phyloP scores from a whole-genome alignment of 352 stramenopile species.

The Globisporangium megalacanthum region DNA sequence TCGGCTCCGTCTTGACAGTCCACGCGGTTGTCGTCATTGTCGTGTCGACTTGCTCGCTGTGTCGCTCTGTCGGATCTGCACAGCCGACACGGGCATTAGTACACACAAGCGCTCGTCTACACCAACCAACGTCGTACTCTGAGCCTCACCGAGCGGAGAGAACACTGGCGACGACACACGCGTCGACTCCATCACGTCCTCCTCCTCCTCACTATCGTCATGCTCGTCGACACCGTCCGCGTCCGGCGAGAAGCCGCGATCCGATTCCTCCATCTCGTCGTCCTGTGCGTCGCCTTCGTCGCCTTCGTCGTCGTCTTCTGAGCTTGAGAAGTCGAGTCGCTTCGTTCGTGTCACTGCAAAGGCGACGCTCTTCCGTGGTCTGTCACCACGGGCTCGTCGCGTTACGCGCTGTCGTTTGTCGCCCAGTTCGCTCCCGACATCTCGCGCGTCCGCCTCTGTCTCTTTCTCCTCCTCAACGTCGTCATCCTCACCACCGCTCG shows the following conservation, averaged over 20 bases:
- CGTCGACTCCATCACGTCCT: no score
- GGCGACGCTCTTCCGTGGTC: not conserved
- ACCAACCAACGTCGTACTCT: no score
- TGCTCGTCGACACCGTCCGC: not conserved
- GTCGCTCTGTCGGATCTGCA: not conserved
- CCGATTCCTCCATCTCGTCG: not conserved
- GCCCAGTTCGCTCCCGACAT: not conserved
- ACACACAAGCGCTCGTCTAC: no score
- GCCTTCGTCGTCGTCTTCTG: not conserved
- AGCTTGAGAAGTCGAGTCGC: not conserved
- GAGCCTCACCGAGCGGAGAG: no score
- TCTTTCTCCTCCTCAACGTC: not conserved
- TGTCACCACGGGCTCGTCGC: not conserved
- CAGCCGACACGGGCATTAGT: not conserved
- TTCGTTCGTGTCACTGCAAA: not conserved
- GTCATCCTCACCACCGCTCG: not conserved
- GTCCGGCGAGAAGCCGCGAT: no score
- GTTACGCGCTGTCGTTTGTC: no score
- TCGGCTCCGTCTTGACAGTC: not conserved
- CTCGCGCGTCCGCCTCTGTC: not conserved
- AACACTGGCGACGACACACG: no score
- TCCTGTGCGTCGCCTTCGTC: not conserved
- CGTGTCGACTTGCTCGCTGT: not conserved
- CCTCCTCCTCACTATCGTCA: not conserved
- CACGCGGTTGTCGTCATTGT: no score